These are phyloP conservation scores for Boletus reticulatus DNA, from an alignment of 768 basidiomycete genomes.

Conservation along the genomic window DNA sequence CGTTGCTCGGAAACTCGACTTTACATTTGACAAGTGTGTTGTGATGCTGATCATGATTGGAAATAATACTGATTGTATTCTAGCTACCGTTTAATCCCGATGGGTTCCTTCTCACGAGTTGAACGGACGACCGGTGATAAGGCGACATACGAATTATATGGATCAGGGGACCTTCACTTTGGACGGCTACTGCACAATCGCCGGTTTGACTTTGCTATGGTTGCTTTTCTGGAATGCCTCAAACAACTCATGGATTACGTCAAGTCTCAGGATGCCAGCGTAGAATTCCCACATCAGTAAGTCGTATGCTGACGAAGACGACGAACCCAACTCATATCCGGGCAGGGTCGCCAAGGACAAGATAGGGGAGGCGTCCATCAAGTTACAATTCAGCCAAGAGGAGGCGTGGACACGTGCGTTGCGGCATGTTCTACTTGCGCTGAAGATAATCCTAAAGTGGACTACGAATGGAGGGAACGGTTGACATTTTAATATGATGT, in stretches of 20 bases:
- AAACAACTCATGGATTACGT: slow-evolving; percentile 90
- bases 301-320: slow-evolving; percentile 31
- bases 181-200: slow-evolving; percentile 91
- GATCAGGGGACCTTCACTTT: slow-evolving; percentile 89
- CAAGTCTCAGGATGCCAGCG: slow-evolving; percentile 61
- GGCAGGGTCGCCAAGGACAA: slow-evolving; percentile 86
- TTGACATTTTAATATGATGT: slow-evolving; percentile 19
- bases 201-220: slow-evolving; percentile 95
- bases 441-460: slow-evolving; percentile 89
- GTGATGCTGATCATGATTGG: neutral
- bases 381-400: slow-evolving; percentile 92
- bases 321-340: neutral
- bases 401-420: slow-evolving; percentile 95
- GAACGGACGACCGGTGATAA: slow-evolving; percentile 82
- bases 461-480: slow-evolving; percentile 74
- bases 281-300: slow-evolving; percentile 88
- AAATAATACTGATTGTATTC: slow-evolving; percentile 7
- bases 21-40: slow-evolving; percentile 78
- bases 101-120: slow-evolving; percentile 94
- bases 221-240: slow-evolving; percentile 92
- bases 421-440: slow-evolving; percentile 83
- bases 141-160: slow-evolving; percentile 87
- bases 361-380: slow-evolving; percentile 94
- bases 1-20: slow-evolving; percentile 88
- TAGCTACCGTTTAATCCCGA: slow-evolving; percentile 88